A percentile compares a stretch with the other conserved stretches of the same genome.
Evolutionary conservation across 441 rosid species (phyloP).

Genomic region (Bruguiera hainesii): DNA sequence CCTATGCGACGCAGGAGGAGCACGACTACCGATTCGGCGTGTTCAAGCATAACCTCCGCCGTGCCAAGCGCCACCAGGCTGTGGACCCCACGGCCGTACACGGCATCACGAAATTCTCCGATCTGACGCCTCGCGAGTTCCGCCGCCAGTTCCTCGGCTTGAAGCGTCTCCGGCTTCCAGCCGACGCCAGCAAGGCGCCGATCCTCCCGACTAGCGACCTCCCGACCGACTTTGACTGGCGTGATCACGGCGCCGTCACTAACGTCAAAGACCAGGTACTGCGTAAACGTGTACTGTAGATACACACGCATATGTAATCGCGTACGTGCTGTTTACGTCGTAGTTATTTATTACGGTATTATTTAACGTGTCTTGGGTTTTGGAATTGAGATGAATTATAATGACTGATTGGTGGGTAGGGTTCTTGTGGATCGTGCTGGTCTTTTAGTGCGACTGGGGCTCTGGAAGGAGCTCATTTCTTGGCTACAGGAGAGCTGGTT

Average conservation of each 20-base stretch:
- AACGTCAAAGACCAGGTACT: constrained; percentile 79
- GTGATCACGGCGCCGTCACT: constrained; percentile 89
- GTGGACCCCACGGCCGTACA: constrained; percentile 82
- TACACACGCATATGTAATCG: too few relatives aligned
- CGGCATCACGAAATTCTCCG: constrained; percentile 93
- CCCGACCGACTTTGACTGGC: constrained; percentile 91
- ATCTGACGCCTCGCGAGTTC: constrained; percentile 80
- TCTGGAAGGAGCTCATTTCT: constrained; percentile 82
- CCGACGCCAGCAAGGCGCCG: constrained; percentile 78
- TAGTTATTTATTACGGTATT: background rate
- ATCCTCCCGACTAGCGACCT: constrained; percentile 71
- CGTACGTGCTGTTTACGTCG: background rate
- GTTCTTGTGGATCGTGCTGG: constrained; percentile 98
- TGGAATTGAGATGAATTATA: constrained; percentile 36
- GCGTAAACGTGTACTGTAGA: too few relatives aligned
- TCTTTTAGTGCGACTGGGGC: constrained; percentile 96
- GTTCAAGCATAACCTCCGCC: constrained; percentile 56
- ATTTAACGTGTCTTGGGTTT: background rate
- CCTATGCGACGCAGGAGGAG: constrained; percentile 68
- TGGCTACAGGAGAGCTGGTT: constrained; percentile 78
- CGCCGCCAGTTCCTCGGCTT: constrained; percentile 54
- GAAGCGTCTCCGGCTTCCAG: constrained; percentile 56
- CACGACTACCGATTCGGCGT: constrained; percentile 66
- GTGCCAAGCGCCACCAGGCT: constrained; percentile 75
- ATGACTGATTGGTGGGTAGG: constrained; percentile 36